phyloP scores from a whole-genome alignment of 805 yeast species.

The Candida quercuum region DNA sequence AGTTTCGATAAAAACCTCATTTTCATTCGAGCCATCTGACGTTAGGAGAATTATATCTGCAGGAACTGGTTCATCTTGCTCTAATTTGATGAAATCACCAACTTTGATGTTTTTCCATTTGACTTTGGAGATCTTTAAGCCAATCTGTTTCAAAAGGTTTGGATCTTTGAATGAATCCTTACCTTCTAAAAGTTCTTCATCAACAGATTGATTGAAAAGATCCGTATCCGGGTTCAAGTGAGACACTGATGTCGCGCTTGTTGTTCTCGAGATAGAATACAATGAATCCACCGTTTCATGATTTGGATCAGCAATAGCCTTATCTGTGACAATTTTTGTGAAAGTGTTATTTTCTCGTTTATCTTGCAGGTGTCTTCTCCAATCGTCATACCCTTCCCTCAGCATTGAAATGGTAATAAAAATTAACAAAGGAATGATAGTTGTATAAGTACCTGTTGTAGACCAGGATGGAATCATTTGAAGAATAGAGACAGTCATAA shows the following conservation, averaged over 20 bases:
- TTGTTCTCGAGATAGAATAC: constrained; percentile 6
- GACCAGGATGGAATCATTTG: constrained; percentile 98
- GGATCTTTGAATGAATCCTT: constrained; percentile 26
- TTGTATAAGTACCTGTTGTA: constrained; percentile 92
- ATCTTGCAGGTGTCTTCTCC: constrained; percentile 80
- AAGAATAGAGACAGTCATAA: constrained; percentile 81
- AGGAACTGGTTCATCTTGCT: constrained; percentile 88
- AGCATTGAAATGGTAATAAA: constrained; percentile 86
- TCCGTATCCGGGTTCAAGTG: constrained; percentile 11
- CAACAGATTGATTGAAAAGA: constrained; percentile 1
- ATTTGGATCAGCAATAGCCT: constrained; percentile 10
- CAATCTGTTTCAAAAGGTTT: constrained; percentile 21
- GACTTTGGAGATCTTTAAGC: constrained; percentile 17
- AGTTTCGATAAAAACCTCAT: constrained; percentile 80
- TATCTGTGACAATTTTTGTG: constrained; percentile 35
- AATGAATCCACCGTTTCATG: constrained; percentile 3
- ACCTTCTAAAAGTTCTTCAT: too few species aligned
- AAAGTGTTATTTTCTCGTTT: constrained; percentile 69
- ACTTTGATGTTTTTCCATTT: constrained; percentile 78
- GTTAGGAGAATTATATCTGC: constrained; percentile 80
- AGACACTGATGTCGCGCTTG: constrained; percentile 12
- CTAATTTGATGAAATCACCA: constrained; percentile 76
- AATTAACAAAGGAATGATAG: constrained; percentile 81
- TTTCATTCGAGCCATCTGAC: constrained; percentile 48
- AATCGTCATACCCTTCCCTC: constrained; percentile 93